Evolutionary conservation across 306 rosid genomes (phyloP).

Genomic region (Crotalaria pallida): DNA sequence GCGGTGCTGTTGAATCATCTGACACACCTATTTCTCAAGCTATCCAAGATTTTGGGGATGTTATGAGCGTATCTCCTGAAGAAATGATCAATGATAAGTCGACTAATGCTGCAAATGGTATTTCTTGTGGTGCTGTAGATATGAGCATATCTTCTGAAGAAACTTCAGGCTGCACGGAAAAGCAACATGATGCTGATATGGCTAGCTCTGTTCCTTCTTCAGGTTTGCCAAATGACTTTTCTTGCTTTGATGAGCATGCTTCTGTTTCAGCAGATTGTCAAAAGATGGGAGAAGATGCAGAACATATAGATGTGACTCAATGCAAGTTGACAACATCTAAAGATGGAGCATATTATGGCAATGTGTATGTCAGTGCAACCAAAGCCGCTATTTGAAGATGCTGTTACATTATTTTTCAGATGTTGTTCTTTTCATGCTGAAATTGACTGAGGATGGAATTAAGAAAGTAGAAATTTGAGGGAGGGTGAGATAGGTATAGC

Average conservation of each 20-base stretch:
- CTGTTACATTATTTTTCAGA: conserved; percentile 13
- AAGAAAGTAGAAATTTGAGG: conserved; percentile 32
- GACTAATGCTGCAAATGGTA: no score
- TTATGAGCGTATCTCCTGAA: background rate
- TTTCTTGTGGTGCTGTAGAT: no score
- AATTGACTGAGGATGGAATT: conserved; percentile 36
- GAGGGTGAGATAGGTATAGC: conserved; percentile 20
- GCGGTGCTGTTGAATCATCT: conserved; percentile 27
- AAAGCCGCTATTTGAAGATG: conserved; percentile 27
- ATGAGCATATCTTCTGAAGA: conserved; percentile 3
- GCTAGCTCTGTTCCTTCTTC: conserved; percentile 15
- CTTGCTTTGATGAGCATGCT: conserved; percentile 22
- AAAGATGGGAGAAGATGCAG: conserved; percentile 25
- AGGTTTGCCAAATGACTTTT: conserved; percentile 30
- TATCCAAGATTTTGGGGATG: conserved; percentile 13
- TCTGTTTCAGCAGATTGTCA: conserved; percentile 14
- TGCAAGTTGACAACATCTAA: conserved; percentile 24
- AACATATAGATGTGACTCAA: conserved; percentile 24
- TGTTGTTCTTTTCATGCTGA: conserved; percentile 25
- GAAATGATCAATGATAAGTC: no score
- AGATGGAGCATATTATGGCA: conserved; percentile 27
- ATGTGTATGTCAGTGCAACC: conserved; percentile 31
- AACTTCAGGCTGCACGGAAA: conserved; percentile 10
- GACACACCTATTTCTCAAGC: conserved; percentile 20
- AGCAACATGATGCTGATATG: conserved; percentile 18